phyloP scores from a whole-genome alignment of 768 basidiomycete genomes.

The Pilatotrama ljubarskyi region DNA sequence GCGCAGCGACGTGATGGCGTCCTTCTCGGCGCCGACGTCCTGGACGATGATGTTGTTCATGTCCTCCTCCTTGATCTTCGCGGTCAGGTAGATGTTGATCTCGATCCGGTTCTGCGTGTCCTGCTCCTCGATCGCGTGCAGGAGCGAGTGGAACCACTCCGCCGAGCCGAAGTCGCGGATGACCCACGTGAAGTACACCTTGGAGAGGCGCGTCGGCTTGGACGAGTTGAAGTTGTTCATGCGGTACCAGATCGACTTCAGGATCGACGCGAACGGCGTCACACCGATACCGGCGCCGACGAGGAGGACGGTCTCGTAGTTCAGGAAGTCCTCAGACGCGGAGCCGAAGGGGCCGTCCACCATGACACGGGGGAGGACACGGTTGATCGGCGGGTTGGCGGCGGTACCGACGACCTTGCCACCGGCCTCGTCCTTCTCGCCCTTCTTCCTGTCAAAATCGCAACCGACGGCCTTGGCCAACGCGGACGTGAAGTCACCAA shows the following conservation, averaged over 20 bases:
- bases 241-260: conserved; percentile 94
- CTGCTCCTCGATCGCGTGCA: conserved; percentile 92
- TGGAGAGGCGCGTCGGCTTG: conserved; percentile 80
- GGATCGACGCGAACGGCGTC: conserved; percentile 90
- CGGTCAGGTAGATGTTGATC: conserved; percentile 93
- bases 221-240: conserved; percentile 83
- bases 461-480: conserved; percentile 83
- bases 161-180: conserved; percentile 89
- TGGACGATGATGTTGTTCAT: conserved; percentile 92
- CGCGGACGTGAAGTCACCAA: conserved; percentile 88
- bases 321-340: conserved; percentile 89
- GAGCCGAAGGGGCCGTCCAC: conserved; percentile 95
- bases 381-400: conserved; percentile 61
- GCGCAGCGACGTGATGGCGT: conserved; percentile 84
- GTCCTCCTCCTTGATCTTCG: conserved; percentile 88
- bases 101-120: conserved; percentile 85
- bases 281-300: conserved; percentile 97
- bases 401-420: conserved; percentile 63
- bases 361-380: conserved; percentile 88
- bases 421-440: conserved; percentile 46
- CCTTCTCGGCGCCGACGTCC: conserved; percentile 91
- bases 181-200: conserved; percentile 94
- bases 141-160: conserved; percentile 92
- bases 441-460: conserved; percentile 62
- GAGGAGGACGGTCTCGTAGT: conserved; percentile 84